Evolutionary conservation across 495 filamentous ascomycete genomes (phyloP).

Genomic region (Penicillium cataractarum): DNA sequence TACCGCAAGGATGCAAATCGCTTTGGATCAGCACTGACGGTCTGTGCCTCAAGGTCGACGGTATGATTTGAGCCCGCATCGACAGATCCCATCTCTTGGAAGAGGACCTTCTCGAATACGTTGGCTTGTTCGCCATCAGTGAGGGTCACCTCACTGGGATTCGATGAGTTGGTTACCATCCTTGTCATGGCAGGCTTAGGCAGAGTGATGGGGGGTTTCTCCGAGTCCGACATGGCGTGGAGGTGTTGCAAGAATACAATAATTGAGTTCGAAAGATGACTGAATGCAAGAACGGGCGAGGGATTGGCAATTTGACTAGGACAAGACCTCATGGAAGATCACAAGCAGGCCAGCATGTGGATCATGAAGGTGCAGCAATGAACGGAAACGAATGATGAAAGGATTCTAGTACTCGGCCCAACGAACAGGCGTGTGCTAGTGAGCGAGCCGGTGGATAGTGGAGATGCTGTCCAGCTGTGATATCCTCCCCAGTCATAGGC

Average conservation of each 20-base stretch:
- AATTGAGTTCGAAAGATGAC: slow-evolving; percentile 28
- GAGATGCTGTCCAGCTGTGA: slow-evolving; percentile 5
- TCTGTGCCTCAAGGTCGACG: slow-evolving; percentile 47
- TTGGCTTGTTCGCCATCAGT: slow-evolving; percentile 17
- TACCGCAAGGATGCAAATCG: slow-evolving; percentile 39
- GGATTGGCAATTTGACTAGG: slow-evolving; percentile 24
- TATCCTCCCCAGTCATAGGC: background rate
- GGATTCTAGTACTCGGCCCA: background rate
- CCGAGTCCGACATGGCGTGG: slow-evolving; percentile 33
- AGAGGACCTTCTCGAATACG: slow-evolving; percentile 25
- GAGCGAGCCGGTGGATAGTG: background rate
- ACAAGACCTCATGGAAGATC: background rate
- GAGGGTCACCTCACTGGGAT: slow-evolving; percentile 30
- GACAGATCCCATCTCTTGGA: slow-evolving; percentile 31
- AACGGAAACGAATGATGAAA: background rate
- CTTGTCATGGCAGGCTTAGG: slow-evolving; percentile 24
- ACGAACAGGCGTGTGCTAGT: background rate
- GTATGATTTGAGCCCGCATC: slow-evolving; percentile 3
- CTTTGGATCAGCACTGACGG: slow-evolving; percentile 31
- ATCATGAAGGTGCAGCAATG: background rate
- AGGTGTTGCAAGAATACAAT: slow-evolving; percentile 4
- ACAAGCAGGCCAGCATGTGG: slow-evolving; percentile 1
- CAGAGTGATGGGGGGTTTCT: slow-evolving; percentile 28
- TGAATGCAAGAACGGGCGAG: slow-evolving; percentile 12
- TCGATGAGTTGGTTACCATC: slow-evolving; percentile 18